phyloP scores from a whole-genome alignment of 495 filamentous ascomycete genomes.

The Aspergillus nanangensis region DNA sequence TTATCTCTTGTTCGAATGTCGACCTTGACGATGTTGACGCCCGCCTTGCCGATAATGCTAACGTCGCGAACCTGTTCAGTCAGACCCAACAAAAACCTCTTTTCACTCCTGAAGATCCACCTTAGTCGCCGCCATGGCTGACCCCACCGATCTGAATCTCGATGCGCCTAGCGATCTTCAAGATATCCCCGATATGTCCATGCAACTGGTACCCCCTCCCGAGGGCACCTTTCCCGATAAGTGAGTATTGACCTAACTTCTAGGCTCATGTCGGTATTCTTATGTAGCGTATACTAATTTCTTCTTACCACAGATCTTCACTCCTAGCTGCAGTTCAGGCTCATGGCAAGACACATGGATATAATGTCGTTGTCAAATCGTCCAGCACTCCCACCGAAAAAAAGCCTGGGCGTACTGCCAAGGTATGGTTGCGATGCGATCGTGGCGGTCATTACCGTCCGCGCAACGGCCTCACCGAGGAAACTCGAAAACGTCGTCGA shows the following conservation, averaged over 20 bases:
- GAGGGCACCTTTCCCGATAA: slow-evolving; percentile 45
- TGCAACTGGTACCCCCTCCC: slow-evolving; percentile 39
- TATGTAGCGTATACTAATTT: background rate
- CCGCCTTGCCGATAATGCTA: no score
- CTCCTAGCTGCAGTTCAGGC: slow-evolving; percentile 40
- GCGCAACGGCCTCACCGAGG: slow-evolving; percentile 45
- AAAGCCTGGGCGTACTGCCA: slow-evolving; percentile 43
- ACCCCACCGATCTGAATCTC: slow-evolving; percentile 40
- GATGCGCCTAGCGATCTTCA: slow-evolving; percentile 47
- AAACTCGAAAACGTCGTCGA: slow-evolving; percentile 42
- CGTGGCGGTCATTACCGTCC: slow-evolving; percentile 48
- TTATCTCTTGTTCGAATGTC: no score
- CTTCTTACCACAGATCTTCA: slow-evolving; percentile 20
- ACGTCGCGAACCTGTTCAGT: no score
- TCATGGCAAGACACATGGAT: slow-evolving; percentile 42
- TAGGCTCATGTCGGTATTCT: no score
- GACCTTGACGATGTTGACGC: no score
- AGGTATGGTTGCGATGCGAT: slow-evolving; percentile 47
- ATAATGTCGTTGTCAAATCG: slow-evolving; percentile 46
- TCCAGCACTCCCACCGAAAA: slow-evolving; percentile 45
- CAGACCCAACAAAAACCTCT: no score
- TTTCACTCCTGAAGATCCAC: slow-evolving; percentile 7
- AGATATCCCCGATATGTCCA: slow-evolving; percentile 43
- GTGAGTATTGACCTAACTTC: no score
- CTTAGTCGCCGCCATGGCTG: slow-evolving; percentile 29